phyloP scores from a whole-genome alignment of 129 eudicot species.

The Artemisia argyi region DNA sequence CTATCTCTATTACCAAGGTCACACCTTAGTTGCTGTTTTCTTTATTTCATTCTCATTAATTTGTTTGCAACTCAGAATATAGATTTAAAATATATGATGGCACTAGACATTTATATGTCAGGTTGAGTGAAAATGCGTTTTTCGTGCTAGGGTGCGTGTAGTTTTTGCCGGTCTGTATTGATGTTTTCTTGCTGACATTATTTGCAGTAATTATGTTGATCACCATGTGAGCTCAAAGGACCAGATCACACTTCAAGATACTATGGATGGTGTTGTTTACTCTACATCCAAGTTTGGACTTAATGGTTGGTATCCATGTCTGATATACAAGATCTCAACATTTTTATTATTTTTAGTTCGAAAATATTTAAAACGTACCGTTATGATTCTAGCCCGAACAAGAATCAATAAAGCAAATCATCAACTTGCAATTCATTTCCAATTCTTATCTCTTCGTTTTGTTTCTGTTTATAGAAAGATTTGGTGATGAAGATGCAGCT shows the following conservation, averaged over 20 bases:
- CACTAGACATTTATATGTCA: neutral
- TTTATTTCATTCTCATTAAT: too few relatives aligned
- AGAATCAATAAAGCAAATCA: too few relatives aligned
- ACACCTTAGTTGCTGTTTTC: too few relatives aligned
- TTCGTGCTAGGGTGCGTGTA: neutral
- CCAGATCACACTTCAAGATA: conserved; percentile 95
- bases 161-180: conserved; percentile 16
- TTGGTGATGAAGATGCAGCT: conserved; percentile 91
- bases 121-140: neutral
- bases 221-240: conserved; percentile 96
- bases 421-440: conserved; percentile 6
- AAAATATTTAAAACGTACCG: too few relatives aligned
- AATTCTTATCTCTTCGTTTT: neutral
- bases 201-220: conserved; percentile 89
- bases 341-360: too few relatives aligned
- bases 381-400: too few relatives aligned
- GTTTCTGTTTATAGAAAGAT: conserved; percentile 63
- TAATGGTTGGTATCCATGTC: conserved; percentile 64
- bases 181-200: conserved; percentile 27
- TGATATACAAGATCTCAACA: neutral
- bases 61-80: neutral
- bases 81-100: conserved; percentile 10
- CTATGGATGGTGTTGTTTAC: conserved; percentile 89
- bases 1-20: too few relatives aligned
- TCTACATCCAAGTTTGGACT: conserved; percentile 93